Percentiles rank a stretch among this genome's conserved stretches.
These are phyloP conservation scores for Botrytis paeoniae DNA, from an alignment of 2,329 filamentous ascomycete genomes.

Conservation along the genomic window DNA sequence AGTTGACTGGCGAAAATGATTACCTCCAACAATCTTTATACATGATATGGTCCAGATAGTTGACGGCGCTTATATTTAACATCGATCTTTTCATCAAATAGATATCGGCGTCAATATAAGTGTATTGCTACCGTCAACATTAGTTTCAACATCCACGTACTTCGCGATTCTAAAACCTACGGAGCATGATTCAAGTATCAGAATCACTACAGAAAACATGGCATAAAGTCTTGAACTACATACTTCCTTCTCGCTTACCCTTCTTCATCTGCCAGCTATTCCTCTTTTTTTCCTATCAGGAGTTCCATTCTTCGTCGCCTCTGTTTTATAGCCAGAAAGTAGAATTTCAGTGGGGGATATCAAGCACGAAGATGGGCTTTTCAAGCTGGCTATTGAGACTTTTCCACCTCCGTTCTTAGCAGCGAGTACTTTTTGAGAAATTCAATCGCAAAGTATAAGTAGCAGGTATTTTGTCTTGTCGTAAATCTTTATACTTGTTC, in stretches of 20 bases:
- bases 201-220: not conserved
- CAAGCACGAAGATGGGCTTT: accelerated
- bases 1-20: not conserved
- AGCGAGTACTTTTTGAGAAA: no score
- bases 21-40: accelerated
- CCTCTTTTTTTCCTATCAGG: accelerated
- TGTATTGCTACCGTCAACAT: not conserved
- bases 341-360: accelerated
- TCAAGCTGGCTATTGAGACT: not conserved
- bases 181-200: not conserved
- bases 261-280: no score
- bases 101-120: accelerated
- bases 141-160: accelerated
- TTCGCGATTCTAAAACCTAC: not conserved
- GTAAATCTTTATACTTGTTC: accelerated
- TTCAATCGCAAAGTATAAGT: no score
- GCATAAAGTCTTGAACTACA: no score
- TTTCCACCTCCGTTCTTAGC: not conserved
- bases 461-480: accelerated
- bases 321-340: not conserved
- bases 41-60: accelerated
- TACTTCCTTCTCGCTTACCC: no score
- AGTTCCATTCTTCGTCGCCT: accelerated
- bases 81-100: not conserved
- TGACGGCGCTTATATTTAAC: accelerated